Conservation (phyloP, 371 early-diverging fungal species). For the Mortierella sp. region DNA sequence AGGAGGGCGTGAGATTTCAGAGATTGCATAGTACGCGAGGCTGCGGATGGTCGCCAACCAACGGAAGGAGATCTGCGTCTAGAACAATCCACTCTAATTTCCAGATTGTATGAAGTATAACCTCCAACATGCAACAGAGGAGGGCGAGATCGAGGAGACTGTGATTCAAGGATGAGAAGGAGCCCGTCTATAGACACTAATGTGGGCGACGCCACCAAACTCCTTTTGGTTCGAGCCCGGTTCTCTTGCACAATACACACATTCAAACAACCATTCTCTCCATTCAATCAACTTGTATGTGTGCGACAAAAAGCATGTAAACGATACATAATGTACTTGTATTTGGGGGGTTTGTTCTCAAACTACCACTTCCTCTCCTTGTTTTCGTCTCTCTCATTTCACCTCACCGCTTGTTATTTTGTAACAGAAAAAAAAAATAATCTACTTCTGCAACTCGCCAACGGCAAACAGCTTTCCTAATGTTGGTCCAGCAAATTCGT, state of each 20-base stretch:
- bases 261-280: no score
- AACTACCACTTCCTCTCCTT: conserved; percentile 6
- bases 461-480: conserved; percentile 87
- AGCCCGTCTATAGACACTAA: not conserved
- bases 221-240: no score
- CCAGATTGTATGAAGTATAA: not conserved
- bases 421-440: not conserved
- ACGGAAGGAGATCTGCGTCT: not conserved
- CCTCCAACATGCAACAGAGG: not conserved
- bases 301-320: not conserved
- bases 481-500: conserved; percentile 91
- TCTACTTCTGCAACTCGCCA: conserved; percentile 83
- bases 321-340: conserved; percentile 4
- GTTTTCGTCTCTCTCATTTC: not conserved
- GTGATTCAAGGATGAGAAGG: not conserved
- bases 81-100: not conserved
- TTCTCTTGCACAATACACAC: no score
- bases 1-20: not conserved
- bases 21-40: not conserved
- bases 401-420: conserved; percentile 9
- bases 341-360: conserved; percentile 3
- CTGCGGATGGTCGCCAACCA: not conserved
- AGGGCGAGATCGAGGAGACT: not conserved
- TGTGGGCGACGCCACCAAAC: no score
- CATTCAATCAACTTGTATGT: not conserved